Evolutionary conservation across 2,329 filamentous ascomycete genomes (phyloP).

Genomic region (Fonsecaea multimorphosa): DNA sequence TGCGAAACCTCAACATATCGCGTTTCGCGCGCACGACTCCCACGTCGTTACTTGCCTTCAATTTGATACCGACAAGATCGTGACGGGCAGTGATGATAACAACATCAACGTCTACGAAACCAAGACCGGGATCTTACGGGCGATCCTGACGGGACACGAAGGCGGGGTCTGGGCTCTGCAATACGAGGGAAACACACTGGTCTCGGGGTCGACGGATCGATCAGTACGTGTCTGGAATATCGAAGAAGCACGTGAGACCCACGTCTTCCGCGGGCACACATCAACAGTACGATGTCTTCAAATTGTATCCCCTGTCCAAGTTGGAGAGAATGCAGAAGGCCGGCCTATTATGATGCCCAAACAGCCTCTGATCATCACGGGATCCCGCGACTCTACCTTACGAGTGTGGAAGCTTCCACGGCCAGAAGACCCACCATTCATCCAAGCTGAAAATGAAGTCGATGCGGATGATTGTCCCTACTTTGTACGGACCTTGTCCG

Average conservation of each 20-base stretch:
- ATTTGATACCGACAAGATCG: slow-evolving; percentile 96
- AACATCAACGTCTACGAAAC: slow-evolving; percentile 98
- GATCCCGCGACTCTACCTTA: slow-evolving; percentile 90
- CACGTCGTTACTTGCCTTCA: slow-evolving; percentile 98
- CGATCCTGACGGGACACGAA: slow-evolving; percentile 88
- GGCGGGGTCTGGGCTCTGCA: slow-evolving; percentile 97
- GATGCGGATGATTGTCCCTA: slow-evolving; percentile 84
- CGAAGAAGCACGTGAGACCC: slow-evolving; percentile 86
- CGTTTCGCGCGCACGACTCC: slow-evolving; percentile 92
- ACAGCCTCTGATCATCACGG: slow-evolving; percentile 94
- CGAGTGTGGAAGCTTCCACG: slow-evolving; percentile 93
- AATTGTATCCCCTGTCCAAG: slow-evolving; percentile 84
- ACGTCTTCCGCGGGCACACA: slow-evolving; percentile 96
- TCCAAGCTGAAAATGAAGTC: slow-evolving; percentile 76
- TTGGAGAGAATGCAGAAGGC: slow-evolving; percentile 73
- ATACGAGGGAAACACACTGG: slow-evolving; percentile 91
- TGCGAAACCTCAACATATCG: slow-evolving; percentile 85
- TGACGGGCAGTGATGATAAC: slow-evolving; percentile 96
- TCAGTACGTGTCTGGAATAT: slow-evolving; percentile 99
- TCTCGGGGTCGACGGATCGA: slow-evolving; percentile 93
- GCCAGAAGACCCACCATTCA: slow-evolving; percentile 75
- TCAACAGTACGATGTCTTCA: slow-evolving; percentile 96
- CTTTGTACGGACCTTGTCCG: slow-evolving; percentile 84
- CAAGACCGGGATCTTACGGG: slow-evolving; percentile 84
- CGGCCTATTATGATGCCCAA: slow-evolving; percentile 86